phyloP scores from a whole-genome alignment of 306 rosid genomes.

The Vachellia pachyceras region DNA sequence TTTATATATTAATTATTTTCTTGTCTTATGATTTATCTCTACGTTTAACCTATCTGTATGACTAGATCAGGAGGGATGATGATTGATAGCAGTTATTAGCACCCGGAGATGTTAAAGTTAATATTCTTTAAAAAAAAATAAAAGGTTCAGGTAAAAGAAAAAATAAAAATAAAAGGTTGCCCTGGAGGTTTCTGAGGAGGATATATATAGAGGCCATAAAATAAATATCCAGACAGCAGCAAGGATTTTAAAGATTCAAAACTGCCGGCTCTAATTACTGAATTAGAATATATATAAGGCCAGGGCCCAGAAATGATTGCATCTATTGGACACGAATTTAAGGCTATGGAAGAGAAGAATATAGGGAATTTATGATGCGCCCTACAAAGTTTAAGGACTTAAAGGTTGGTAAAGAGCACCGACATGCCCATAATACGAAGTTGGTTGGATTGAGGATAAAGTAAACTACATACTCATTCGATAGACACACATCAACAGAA shows the following conservation, averaged over 20 bases:
- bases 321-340: slow-evolving; percentile 31
- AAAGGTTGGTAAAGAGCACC: slow-evolving; percentile 45
- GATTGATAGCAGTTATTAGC: not conserved
- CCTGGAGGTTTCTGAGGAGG: not conserved
- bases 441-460: slow-evolving; percentile 27
- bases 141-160: too few species aligned
- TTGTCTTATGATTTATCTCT: not conserved
- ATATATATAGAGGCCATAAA: not conserved
- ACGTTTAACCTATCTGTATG: not conserved
- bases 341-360: slow-evolving; percentile 10
- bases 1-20: too few species aligned
- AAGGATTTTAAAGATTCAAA: not conserved
- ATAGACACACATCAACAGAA: not conserved
- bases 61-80: not conserved
- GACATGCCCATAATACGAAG: slow-evolving; percentile 37
- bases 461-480: slow-evolving; percentile 24
- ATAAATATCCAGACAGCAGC: not conserved
- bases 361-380: slow-evolving; percentile 44
- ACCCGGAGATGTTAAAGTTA: not conserved
- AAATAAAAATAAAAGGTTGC: not conserved
- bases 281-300: not conserved
- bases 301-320: slow-evolving; percentile 38
- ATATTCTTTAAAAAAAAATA: not conserved
- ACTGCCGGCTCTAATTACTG: slow-evolving; percentile 14
- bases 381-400: slow-evolving; percentile 30